Evolutionary conservation across 208 protist species (phyloP).

Genomic region (Trypanosoma boissoni): DNA sequence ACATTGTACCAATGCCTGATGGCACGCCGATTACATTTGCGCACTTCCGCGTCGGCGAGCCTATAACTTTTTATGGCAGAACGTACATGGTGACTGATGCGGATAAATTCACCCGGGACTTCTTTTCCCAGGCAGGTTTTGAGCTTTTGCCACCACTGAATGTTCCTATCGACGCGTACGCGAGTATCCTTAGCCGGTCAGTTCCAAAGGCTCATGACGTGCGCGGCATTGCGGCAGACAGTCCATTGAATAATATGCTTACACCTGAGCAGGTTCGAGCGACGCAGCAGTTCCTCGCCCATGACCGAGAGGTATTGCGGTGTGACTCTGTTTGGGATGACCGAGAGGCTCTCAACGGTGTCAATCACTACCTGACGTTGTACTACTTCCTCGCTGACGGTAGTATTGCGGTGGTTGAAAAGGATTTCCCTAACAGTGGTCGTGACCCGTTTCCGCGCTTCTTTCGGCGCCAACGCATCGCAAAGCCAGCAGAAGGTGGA

Average conservation of each 20-base stretch:
- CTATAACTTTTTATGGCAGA: constrained; percentile 92
- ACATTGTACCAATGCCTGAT: constrained; percentile 80
- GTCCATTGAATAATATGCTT: constrained; percentile 63
- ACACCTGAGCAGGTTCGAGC: constrained; percentile 82
- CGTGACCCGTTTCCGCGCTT: constrained; percentile 96
- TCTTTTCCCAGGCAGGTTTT: constrained; percentile 64
- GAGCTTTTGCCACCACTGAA: constrained; percentile 45
- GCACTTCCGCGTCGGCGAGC: constrained; percentile 85
- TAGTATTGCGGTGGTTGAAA: constrained; percentile 94
- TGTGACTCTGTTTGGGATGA: constrained; percentile 97
- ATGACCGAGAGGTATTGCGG: constrained; percentile 96
- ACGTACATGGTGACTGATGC: constrained; percentile 93
- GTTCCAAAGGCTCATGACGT: constrained; percentile 69
- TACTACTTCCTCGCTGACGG: constrained; percentile 98
- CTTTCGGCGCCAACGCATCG: constrained; percentile 90
- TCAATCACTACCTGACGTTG: constrained; percentile 91
- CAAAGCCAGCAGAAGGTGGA: constrained; percentile 56
- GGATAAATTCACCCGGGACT: constrained; percentile 93
- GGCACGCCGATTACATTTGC: constrained; percentile 73
- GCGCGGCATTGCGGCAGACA: constrained; percentile 74
- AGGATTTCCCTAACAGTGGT: constrained; percentile 94
- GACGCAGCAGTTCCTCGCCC: constrained; percentile 89
- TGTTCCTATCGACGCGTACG: constrained; percentile 78
- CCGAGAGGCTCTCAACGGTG: constrained; percentile 80
- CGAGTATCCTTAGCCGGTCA: constrained; percentile 33